Percentiles rank a stretch among this genome's conserved stretches.
phyloP scores from a whole-genome alignment of 495 filamentous ascomycete genomes.

The Immersiella caudata region DNA sequence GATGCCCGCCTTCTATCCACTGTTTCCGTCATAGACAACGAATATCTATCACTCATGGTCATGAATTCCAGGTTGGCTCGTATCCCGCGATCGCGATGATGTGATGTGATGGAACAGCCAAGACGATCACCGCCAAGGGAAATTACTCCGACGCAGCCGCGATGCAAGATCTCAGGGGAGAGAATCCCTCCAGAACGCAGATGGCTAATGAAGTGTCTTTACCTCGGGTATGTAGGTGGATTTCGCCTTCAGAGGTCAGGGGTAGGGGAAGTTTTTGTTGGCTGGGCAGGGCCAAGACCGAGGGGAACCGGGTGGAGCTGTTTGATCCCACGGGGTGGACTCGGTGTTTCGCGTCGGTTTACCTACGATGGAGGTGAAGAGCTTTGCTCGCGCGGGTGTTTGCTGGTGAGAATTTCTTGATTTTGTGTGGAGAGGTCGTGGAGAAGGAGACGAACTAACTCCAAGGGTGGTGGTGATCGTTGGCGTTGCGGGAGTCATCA shows the following conservation, averaged over 20 bases:
- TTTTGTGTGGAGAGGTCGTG: background rate
- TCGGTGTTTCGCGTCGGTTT: background rate
- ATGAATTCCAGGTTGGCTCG: too few relatives aligned
- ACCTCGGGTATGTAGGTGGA: background rate
- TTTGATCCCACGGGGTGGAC: background rate
- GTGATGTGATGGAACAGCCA: too few relatives aligned
- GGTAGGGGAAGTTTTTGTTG: background rate
- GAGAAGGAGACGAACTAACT: background rate
- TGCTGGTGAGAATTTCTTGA: background rate
- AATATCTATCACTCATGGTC: too few relatives aligned
- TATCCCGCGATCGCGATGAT: too few relatives aligned
- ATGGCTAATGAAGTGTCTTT: background rate
- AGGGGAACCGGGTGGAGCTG: background rate
- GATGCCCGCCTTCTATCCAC: background rate
- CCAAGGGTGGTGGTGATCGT: too few relatives aligned
- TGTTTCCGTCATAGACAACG: too few relatives aligned
- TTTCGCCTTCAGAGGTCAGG: background rate
- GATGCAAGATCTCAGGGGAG: too few relatives aligned
- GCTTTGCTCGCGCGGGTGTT: background rate
- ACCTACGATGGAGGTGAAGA: background rate
- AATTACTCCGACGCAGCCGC: too few relatives aligned
- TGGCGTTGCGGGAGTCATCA: too few relatives aligned
- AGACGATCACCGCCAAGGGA: too few relatives aligned
- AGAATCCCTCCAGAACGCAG: too few relatives aligned
- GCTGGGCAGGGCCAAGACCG: background rate